These are phyloP conservation scores for Fusarium continuum DNA, from an alignment of 2,329 filamentous ascomycete genomes.

Conservation along the genomic window DNA sequence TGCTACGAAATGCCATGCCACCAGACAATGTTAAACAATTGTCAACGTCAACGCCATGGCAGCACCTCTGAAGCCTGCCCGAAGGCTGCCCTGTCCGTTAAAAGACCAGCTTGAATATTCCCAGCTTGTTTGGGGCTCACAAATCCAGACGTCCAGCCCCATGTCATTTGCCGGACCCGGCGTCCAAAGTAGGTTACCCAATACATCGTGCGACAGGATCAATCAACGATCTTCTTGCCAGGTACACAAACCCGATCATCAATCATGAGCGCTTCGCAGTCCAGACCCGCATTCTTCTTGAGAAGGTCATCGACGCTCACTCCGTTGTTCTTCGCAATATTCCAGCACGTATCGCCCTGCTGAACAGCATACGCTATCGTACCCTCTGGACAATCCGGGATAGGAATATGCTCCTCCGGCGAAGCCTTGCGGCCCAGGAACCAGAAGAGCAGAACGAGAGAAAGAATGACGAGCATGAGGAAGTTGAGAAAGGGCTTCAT, in stretches of 20 bases:
- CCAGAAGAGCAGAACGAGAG: constrained; percentile 61
- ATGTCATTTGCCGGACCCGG: constrained; percentile 1
- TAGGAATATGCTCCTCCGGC: constrained; percentile 20
- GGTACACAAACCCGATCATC: constrained; percentile 59
- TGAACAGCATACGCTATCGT: constrained; percentile 52
- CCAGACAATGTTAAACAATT: not conserved
- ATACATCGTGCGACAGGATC: not conserved
- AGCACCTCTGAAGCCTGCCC: not conserved
- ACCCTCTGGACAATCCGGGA: constrained; percentile 44
- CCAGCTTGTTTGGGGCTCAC: too few relatives aligned
- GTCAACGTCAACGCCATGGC: not conserved
- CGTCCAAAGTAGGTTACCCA: not conserved
- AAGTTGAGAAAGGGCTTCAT: constrained; percentile 67
- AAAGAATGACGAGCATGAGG: constrained; percentile 62
- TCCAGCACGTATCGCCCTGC: constrained; percentile 63
- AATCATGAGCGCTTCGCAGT: constrained; percentile 57
- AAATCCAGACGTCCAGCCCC: constrained; percentile 1
- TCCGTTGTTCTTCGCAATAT: constrained; percentile 55
- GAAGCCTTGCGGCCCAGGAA: constrained; percentile 51
- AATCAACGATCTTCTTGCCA: constrained; percentile 13
- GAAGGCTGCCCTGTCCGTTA: not conserved
- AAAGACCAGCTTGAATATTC: not conserved
- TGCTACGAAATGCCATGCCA: constrained; percentile 17
- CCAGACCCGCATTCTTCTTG: constrained; percentile 54
- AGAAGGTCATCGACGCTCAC: constrained; percentile 58